Percentiles rank a stretch among this genome's conserved stretches.
Conservation (phyloP, 345 rosid genomes). For the Melaleuca quinquenervia region DNA sequence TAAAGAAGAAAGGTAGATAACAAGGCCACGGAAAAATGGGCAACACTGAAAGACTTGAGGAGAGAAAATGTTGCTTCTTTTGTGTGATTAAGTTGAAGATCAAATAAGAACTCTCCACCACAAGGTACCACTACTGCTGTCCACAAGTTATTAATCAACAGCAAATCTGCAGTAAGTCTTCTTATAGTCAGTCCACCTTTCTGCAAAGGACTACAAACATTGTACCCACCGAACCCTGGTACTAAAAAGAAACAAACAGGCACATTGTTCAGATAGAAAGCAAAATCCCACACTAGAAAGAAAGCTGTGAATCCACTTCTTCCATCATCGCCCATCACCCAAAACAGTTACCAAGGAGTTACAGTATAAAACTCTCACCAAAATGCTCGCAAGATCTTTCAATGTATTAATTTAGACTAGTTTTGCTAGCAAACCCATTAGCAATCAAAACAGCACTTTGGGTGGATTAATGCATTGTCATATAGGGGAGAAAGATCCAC, state of each 20-base stretch:
- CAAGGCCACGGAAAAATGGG: background rate
- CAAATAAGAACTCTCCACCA: background rate
- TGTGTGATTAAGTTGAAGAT: background rate
- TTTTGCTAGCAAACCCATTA: background rate
- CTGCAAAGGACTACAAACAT: background rate
- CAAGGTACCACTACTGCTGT: background rate
- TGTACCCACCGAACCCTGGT: background rate
- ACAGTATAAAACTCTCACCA: background rate
- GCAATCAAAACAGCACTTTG: background rate
- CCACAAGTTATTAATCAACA: background rate
- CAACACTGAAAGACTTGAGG: background rate
- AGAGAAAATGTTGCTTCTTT: background rate
- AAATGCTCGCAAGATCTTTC: background rate
- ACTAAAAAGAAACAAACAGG: background rate
- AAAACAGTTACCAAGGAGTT: background rate
- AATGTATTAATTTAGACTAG: background rate
- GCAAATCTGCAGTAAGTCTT: background rate
- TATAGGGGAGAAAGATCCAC: background rate
- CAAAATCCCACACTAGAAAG: background rate
- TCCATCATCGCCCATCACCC: background rate
- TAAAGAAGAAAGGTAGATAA: background rate
- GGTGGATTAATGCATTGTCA: background rate
- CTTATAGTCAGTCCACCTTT: background rate
- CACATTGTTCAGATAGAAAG: background rate
- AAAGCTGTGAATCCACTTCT: background rate